Evolutionary conservation across 306 rosid genomes (phyloP).

Genomic region (Cucurbita ficifolia): DNA sequence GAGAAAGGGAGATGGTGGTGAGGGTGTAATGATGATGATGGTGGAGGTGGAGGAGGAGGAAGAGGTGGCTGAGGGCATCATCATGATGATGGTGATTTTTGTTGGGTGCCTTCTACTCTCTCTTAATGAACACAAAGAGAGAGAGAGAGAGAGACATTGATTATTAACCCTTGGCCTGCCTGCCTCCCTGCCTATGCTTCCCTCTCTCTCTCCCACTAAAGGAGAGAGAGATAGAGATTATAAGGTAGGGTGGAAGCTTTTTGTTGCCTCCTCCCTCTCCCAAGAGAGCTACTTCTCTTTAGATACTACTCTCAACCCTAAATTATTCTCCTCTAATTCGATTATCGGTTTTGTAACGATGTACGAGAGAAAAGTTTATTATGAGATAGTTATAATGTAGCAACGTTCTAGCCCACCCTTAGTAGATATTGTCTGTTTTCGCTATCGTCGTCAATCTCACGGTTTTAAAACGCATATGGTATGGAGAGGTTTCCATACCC

Average conservation of each 20-base stretch:
- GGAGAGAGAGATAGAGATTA: constrained; percentile 17
- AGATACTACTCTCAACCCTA: too few species aligned
- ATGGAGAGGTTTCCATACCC: too few species aligned
- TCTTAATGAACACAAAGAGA: neutral
- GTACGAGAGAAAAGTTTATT: neutral
- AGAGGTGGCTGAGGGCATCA: neutral
- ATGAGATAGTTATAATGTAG: too few species aligned
- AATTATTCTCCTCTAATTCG: too few species aligned
- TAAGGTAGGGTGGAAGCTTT: constrained; percentile 7
- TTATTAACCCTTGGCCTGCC: neutral
- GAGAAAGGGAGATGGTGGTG: constrained; percentile 23
- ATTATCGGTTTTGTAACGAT: too few species aligned
- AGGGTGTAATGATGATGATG: constrained; percentile 64
- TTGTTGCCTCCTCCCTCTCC: neutral
- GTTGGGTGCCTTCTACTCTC: constrained; percentile 31
- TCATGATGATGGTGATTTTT: constrained; percentile 50
- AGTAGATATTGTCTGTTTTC: too few species aligned
- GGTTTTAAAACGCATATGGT: too few species aligned
- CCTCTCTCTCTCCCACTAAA: constrained; percentile 2
- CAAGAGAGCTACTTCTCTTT: too few species aligned
- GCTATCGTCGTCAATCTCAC: too few species aligned
- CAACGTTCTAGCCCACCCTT: too few species aligned
- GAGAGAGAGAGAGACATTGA: constrained; percentile 19
- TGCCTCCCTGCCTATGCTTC: neutral
- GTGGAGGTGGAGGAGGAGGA: constrained; percentile 13